phyloP scores from a whole-genome alignment of 1,139 yeast genomes.

The Geotrichum klebahnii region DNA sequence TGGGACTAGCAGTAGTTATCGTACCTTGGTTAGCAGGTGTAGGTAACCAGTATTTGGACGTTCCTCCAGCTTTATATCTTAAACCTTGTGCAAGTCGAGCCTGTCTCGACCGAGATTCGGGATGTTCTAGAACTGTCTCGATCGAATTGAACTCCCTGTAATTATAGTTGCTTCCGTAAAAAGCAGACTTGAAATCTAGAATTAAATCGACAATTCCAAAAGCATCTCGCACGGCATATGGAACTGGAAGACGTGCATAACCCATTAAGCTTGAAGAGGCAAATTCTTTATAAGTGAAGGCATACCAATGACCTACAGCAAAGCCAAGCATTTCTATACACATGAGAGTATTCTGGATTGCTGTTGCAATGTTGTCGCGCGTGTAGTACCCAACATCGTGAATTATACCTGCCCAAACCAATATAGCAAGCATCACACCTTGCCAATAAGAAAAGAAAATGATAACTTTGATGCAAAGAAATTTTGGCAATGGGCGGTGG shows the following conservation, averaged over 20 bases:
- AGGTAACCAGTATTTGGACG: slow-evolving; percentile 80
- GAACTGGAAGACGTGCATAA: slow-evolving; percentile 59
- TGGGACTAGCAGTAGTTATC: neutral
- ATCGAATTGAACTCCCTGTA: slow-evolving; percentile 80
- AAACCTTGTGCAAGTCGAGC: slow-evolving; percentile 79
- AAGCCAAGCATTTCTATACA: slow-evolving; percentile 83
- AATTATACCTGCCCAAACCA: slow-evolving; percentile 55
- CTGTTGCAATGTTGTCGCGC: slow-evolving; percentile 42
- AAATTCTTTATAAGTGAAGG: slow-evolving; percentile 76
- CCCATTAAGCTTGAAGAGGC: slow-evolving; percentile 56
- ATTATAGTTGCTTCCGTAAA: slow-evolving; percentile 73
- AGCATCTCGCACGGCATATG: slow-evolving; percentile 69
- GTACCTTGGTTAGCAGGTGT: slow-evolving; percentile 22
- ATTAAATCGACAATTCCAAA: slow-evolving; percentile 69
- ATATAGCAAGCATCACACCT: slow-evolving; percentile 63
- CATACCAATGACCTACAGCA: slow-evolving; percentile 81
- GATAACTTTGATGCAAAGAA: slow-evolving; percentile 84
- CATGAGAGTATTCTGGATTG: slow-evolving; percentile 73
- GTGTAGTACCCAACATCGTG: slow-evolving; percentile 36
- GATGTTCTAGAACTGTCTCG: slow-evolving; percentile 66
- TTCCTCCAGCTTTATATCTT: slow-evolving; percentile 74
- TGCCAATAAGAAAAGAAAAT: slow-evolving; percentile 98
- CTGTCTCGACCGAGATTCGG: slow-evolving; percentile 60
- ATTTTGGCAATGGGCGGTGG: slow-evolving; percentile 87
- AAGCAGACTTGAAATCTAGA: slow-evolving; percentile 71